Conservation (phyloP, 495 filamentous ascomycete species). For the Staphylotrichum longicolle region DNA sequence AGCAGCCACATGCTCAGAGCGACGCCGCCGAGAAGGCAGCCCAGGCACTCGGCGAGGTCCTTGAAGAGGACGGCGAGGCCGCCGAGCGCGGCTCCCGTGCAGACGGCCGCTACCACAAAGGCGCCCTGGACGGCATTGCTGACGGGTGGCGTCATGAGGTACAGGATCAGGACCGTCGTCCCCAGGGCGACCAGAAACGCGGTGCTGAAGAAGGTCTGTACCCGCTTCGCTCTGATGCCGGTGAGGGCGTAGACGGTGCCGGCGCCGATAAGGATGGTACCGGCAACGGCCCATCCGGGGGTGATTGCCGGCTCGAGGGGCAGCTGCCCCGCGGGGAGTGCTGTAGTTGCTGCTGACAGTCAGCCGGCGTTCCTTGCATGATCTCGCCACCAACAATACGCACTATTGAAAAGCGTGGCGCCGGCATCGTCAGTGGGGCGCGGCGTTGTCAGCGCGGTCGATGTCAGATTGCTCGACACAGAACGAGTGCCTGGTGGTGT, state of each 20-base stretch:
- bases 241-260: slow-evolving; percentile 70
- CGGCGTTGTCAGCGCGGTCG: not conserved
- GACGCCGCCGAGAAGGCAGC: slow-evolving; percentile 85
- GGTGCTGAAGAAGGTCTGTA: slow-evolving; percentile 79
- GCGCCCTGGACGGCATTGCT: slow-evolving; percentile 76
- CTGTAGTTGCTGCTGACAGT: slow-evolving; percentile 28
- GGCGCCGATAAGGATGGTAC: slow-evolving; percentile 68
- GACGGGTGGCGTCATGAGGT: slow-evolving; percentile 83
- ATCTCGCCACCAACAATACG: not conserved
- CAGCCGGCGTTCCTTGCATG: not conserved
- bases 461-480: not conserved
- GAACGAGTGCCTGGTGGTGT: not conserved
- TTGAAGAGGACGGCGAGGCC: slow-evolving; percentile 73
- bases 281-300: slow-evolving; percentile 75
- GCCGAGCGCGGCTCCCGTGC: slow-evolving; percentile 76
- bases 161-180: slow-evolving; percentile 81
- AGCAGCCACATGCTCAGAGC: slow-evolving; percentile 90
- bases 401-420: slow-evolving; percentile 7
- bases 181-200: slow-evolving; percentile 70
- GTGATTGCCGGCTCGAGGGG: slow-evolving; percentile 74
- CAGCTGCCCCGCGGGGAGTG: slow-evolving; percentile 49
- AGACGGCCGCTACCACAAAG: slow-evolving; percentile 76
- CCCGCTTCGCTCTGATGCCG: slow-evolving; percentile 80
- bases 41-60: slow-evolving; percentile 83
- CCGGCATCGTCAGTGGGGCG: not conserved